Base-by-base conservation (phyloP, 768 basidiomycete genomes). In the Mycena floridula region DNA sequence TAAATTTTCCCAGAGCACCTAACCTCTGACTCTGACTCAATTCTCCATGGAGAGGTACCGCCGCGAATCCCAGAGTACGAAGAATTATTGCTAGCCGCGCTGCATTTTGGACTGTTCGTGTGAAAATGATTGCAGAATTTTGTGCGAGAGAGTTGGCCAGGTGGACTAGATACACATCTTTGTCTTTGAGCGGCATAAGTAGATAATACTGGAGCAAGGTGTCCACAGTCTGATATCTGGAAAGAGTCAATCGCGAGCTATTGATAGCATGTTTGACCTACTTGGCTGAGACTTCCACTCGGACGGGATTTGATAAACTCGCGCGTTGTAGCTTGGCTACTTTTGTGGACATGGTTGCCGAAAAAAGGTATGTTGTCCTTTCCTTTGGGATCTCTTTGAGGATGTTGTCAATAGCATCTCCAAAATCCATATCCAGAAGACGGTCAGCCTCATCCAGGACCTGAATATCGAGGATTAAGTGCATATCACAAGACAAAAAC, bases 341-440 rank as follows among this genome's bases (percentile, higher is more conserved):
- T 66, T 97, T 98, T 12, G 91, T 92, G 9, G 96, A 95, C 95
- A 99, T 98, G 18, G 95, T 98, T 5, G 95, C 96, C 11, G 95
- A 97, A 69, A 93, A 99, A 2, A 99, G 76, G 59, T 92, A 97
- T 3, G 96, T 99, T 24, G 85, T 89, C 9, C 96, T 79, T 54
- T 97, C 94, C 57, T 82, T 89, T 18, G 95, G 96, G 50, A 99
- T 85, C 28, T 90, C 79, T 65, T 94, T 95, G 26, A 99, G 75
- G 56, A 99, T 93, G 69, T 90, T 92, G 70, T 98, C 95, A 54
- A 99, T 90, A 42, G 87, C 85, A 38, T 87, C 85, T 16, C 91
- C 92, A 51, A 98, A 98, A 61, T 98, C 95, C 80, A 98, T 84
- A 64, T 97, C 95, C 36, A 98, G 69, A 21, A 99, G 67, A 40